These are phyloP conservation scores for Vigna reflexopilosa DNA, from an alignment of 306 rosid species.

Conservation along the genomic window DNA sequence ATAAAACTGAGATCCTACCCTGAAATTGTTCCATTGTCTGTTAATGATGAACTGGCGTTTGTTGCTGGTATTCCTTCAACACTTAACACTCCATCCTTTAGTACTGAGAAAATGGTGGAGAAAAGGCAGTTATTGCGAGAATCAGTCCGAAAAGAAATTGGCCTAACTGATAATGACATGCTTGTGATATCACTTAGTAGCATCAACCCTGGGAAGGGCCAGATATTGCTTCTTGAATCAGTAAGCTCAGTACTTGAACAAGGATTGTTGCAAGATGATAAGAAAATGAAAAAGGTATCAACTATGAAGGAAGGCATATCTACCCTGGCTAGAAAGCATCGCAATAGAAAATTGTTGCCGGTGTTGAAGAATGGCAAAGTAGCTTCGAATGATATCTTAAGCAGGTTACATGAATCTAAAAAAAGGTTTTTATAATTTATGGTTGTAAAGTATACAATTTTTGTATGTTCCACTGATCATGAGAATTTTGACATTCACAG, in stretches of 20 bases:
- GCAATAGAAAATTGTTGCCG: constrained; percentile 64
- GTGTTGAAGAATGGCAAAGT: constrained; percentile 49
- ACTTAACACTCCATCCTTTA: constrained; percentile 84
- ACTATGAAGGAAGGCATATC: constrained; percentile 53
- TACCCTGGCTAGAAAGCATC: constrained; percentile 58
- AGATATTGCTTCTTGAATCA: constrained; percentile 85
- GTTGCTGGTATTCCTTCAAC: constrained; percentile 89
- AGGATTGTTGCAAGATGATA: constrained; percentile 47
- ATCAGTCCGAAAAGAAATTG: constrained; percentile 87
- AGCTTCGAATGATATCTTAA: constrained; percentile 45
- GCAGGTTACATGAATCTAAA: constrained; percentile 49
- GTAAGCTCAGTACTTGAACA: constrained; percentile 62
- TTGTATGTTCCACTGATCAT: constrained; percentile 49
- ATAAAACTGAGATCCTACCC: constrained; percentile 81
- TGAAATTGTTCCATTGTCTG: constrained; percentile 80
- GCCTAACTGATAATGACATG: constrained; percentile 78
- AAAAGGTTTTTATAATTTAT: constrained; percentile 17
- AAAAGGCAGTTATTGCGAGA: constrained; percentile 74
- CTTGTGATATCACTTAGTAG: constrained; percentile 91
- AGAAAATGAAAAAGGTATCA: constrained; percentile 49
- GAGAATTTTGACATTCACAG: constrained; percentile 43
- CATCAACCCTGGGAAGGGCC: constrained; percentile 97
- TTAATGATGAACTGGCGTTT: constrained; percentile 93
- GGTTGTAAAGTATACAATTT: constrained; percentile 41
- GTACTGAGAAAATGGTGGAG: constrained; percentile 78